These are phyloP conservation scores for Mycena floridula DNA, from an alignment of 768 basidiomycete species.

Conservation along the genomic window DNA sequence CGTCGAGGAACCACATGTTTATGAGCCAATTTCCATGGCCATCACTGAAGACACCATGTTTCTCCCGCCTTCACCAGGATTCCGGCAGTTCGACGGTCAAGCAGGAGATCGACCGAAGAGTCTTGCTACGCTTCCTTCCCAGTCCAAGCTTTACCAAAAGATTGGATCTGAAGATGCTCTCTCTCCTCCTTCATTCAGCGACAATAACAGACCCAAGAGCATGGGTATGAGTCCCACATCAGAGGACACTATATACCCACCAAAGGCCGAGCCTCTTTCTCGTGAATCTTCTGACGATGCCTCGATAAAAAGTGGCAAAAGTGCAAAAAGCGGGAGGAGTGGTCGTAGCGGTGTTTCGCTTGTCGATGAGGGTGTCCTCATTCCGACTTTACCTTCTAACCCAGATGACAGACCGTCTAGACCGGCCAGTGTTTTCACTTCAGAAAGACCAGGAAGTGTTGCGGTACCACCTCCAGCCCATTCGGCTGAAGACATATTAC, in stretches of 20 bases:
- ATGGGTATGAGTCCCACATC: constrained; percentile 4
- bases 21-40: constrained; percentile 55
- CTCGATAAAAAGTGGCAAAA: too few species aligned
- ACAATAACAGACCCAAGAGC: constrained; percentile 27
- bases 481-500: not conserved
- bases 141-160: constrained; percentile 4
- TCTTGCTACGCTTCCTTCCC: constrained; percentile 14
- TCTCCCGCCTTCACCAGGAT: constrained; percentile 54
- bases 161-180: constrained; percentile 22
- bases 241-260: not conserved
- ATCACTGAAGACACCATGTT: constrained; percentile 42
- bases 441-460: not conserved
- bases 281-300: not conserved
- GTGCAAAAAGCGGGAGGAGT: too few species aligned
- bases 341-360: not conserved
- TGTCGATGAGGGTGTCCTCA: not conserved
- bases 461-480: not conserved
- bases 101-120: constrained; percentile 33
- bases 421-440: not conserved
- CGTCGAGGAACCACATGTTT: constrained; percentile 34
- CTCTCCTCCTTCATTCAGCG: constrained; percentile 2
- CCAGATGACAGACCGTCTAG: not conserved
- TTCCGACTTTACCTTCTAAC: not conserved
- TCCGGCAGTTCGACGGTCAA: constrained; percentile 35
- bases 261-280: constrained; percentile 1